A percentile compares a stretch with the other conserved stretches of the same genome.
These are phyloP conservation scores for Hymenotorrendiella dingleyae DNA, from an alignment of 2,329 filamentous ascomycete species.

Conservation along the genomic window DNA sequence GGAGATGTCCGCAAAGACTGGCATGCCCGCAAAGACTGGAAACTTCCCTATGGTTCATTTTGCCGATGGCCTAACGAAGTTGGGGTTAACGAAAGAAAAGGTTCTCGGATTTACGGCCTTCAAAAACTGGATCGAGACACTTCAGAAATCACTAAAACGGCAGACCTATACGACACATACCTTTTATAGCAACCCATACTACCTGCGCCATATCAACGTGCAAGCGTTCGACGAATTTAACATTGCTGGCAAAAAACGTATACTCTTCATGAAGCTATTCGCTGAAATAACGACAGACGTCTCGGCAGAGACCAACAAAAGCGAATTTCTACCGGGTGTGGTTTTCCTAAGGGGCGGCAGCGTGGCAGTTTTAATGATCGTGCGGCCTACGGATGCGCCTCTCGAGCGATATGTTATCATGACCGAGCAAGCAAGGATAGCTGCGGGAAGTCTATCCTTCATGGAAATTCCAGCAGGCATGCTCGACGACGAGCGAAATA, in stretches of 20 bases:
- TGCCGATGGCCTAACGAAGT: too few relatives aligned
- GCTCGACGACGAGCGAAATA: constrained; percentile 43
- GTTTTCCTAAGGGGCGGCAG: constrained; percentile 9
- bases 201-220: too few relatives aligned
- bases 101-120: constrained; percentile 43
- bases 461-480: constrained; percentile 20
- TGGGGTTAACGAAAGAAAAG: constrained; percentile 38
- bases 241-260: constrained; percentile 37
- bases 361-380: constrained; percentile 14
- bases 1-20: too few relatives aligned
- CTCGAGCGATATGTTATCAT: constrained; percentile 13
- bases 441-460: constrained; percentile 10
- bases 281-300: constrained; percentile 40
- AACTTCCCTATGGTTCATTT: too few relatives aligned
- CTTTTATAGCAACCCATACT: constrained; percentile 46
- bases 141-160: constrained; percentile 24
- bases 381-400: constrained; percentile 8
- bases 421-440: constrained; percentile 12
- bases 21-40: too few relatives aligned
- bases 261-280: constrained; percentile 52
- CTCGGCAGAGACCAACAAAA: too few relatives aligned
- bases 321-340: neutral
- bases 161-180: constrained; percentile 33
- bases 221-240: too few relatives aligned
- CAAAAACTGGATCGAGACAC: constrained; percentile 18